Conservation (phyloP, 2,329 filamentous ascomycete species). For the Talaromyces rugulosus region DNA sequence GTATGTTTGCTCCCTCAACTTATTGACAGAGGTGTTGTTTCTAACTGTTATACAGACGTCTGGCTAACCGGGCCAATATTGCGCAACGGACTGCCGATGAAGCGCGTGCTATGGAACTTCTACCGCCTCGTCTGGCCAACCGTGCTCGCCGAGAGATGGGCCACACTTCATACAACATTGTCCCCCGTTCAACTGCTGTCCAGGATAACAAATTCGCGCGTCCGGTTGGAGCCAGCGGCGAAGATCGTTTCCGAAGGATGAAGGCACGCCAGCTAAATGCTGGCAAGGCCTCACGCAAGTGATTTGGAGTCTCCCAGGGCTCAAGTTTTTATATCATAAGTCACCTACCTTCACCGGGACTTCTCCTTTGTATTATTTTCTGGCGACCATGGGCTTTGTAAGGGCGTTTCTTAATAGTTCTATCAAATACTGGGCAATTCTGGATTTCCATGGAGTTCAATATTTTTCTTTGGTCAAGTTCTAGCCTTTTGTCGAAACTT, state of each 20-base stretch:
- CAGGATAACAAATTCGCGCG: slow-evolving; percentile 43
- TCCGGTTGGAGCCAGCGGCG: slow-evolving; percentile 43
- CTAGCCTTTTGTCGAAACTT: background rate
- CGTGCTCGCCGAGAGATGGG: slow-evolving; percentile 57
- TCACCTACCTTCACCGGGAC: background rate
- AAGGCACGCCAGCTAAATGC: slow-evolving; percentile 44
- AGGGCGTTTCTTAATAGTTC: background rate
- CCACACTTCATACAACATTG: slow-evolving; percentile 59
- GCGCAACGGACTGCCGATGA: slow-evolving; percentile 41
- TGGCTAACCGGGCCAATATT: slow-evolving; percentile 27
- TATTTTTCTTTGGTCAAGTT: background rate
- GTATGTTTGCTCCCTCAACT: slow-evolving; percentile 24
- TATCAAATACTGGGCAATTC: background rate
- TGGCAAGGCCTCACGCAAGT: slow-evolving; percentile 37
- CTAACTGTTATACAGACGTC: slow-evolving; percentile 25
- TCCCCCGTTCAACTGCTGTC: slow-evolving; percentile 54
- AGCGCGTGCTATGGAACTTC: slow-evolving; percentile 49
- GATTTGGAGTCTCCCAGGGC: background rate
- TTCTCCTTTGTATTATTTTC: background rate
- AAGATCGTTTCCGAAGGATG: slow-evolving; percentile 47
- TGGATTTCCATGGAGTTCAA: background rate
- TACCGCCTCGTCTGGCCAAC: slow-evolving; percentile 51
- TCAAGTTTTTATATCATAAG: background rate
- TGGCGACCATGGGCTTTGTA: background rate
- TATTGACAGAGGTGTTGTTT: background rate